Evolutionary conservation across 768 basidiomycete genomes (phyloP), one percentile per base, ranked within the genome.

Genomic region (Gymnopilus dilepis): DNA sequence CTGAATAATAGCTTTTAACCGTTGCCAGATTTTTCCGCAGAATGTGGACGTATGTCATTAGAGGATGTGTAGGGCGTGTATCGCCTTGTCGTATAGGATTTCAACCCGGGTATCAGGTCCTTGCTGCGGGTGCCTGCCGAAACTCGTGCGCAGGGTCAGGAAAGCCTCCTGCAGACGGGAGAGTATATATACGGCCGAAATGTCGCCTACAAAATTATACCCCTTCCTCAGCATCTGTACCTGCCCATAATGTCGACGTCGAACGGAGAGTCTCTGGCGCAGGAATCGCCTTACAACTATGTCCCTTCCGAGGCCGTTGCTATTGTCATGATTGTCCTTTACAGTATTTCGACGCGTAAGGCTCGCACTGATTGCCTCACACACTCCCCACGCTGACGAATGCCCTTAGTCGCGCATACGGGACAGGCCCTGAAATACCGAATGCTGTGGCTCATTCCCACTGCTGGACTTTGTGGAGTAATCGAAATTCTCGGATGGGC

Each of bases 401-500:
- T 42, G 47, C 50, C 4, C 33, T 31, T 6, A 87, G 84, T 80
- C 1, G 45, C 76, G 0, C 88, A 89, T 66, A 15, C 78, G 5
- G 74, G 64, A 1, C 83, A 87, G 71, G 77, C 81, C 1, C 50
- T 77, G 1, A 71, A 71, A 38, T 83, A 72, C 65, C 77, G 79
- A 8, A 72, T 79, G 52, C 86, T 84, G 82, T 88, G 81, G 80
- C 64, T 87, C 9, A 28, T 85, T 43, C 79, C 80, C 0, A 87
- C 87, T 0, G 77, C 76, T 5, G 72, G 77, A 15, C 65, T 85
- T 0, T 78, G 80, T 42, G 84, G 84, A 8, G 15, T 81, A 0
- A 68, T 81, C 9, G 88, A 89, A 67, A 66, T 82, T 9, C 59
- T 83, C 2, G 87, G 86, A 0, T 89, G 87, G 88, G 65, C 70